Base-by-base conservation (phyloP, 495 filamentous ascomycete genomes). In the Pyrenula massariospora region DNA sequence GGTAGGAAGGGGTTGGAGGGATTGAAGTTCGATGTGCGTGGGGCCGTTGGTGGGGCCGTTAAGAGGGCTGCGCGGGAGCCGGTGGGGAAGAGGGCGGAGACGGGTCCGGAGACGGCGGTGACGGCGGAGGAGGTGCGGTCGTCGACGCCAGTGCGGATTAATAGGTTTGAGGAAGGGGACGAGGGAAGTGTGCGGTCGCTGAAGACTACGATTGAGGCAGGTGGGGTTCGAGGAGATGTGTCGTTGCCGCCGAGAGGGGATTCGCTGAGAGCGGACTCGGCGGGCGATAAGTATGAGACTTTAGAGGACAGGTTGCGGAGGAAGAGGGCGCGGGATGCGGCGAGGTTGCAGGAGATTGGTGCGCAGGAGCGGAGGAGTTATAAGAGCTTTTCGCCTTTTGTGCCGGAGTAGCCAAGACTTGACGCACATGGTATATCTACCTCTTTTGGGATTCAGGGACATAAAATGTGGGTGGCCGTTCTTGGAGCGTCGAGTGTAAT, bases 321-420 rank as follows among this genome's bases (percentile, higher is more conserved):
- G 53, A 55, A 55, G 31, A 22, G 53, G 10, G 53, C 10, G 53
- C 15, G 53, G n/a, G 53, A 55, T 22, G 50, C 19, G 50, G 50
- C 8, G 50, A 52, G 50, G 22, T 20, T 52, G 50, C 8, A 10
- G n/a, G 50, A 52, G 5, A 15, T 42, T 15, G 31, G 31, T 5
- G 31, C 15, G 31, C 8, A 15, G 31, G 31, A 42, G 31, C 5
- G 31, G 31, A 42, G 31, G 31, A 42, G 8, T 5, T 42, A 42
- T 42, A 42, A 42, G 31, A 42, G 8, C 8, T 42, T 42, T 15
- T 8, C 8, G 8, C 31, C 31, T 5, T 42, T 42, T 42, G 31
- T 42, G 31, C 31, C 31, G 15, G 31, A 42, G 31, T 42, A 42
- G 31, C n/a, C n/a, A n/a, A n/a, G n/a, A n/a, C n/a, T n/a, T n/a